Base-by-base conservation (phyloP, 164 flowering plant species). In the Buxus sempervirens region DNA sequence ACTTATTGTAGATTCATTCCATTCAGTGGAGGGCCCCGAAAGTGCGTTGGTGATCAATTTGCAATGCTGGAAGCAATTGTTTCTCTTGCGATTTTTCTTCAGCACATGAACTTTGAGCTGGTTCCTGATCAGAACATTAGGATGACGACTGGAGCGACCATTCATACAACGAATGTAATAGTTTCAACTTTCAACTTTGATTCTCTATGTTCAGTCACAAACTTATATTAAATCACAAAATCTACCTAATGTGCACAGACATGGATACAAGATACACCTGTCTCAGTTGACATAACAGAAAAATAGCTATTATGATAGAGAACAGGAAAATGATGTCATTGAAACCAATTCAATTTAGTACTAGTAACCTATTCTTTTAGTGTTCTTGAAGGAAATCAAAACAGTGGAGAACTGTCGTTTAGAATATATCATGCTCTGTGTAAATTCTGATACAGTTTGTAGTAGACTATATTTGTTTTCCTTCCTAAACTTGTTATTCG, bases 101-200 rank as follows among this genome's bases (percentile, higher is more conserved):
- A 95, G 83, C 81, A 81, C 68, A 16, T 91, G 72, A 80, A 83
- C 75, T 86, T 91, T 60, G 96, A 90, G 80, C 82, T 95, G 72
- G 83, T 91, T 72, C 96, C 97, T 49, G 82, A 88, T 76, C 98
- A 95, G 79, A 86, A 75, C 58, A 95, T 95, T 48, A 76, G 80
- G 81, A 91, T 94, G 97, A 91, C 98, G 0, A 94, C 98, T 22
- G 98, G 97, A 62, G 98, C 97, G 18, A 94, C 98, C 48, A 94
- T 95, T 54, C 98, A 95, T 72, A 95, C 98, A 45, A 89, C 97
- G 68, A 89, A 91, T 70, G 98, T 91, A 89, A 84, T 22, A 14
- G 0, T 62, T 64, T 67, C 57, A n/a, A n/a, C n/a, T n/a, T n/a
- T 22, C 19, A 0, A 22, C 13, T 22, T 57, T 21, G 23, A 9